Percentiles rank a stretch among this genome's conserved stretches.
phyloP scores from a whole-genome alignment of 495 filamentous ascomycete species.

The Eremomyces bilateralis region DNA sequence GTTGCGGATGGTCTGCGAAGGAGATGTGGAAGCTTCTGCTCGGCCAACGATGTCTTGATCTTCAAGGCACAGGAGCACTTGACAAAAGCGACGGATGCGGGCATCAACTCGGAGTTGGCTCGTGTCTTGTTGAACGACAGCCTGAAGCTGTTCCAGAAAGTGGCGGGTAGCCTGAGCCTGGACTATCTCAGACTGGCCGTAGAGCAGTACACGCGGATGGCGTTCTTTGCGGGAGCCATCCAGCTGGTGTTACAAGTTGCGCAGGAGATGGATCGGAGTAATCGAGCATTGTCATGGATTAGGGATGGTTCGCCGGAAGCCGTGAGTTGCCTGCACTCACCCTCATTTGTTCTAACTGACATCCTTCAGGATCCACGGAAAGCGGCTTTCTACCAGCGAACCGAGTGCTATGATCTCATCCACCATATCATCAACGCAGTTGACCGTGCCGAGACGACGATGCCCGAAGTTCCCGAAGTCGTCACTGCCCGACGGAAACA shows the following conservation, averaged over 20 bases:
- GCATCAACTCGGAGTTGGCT: constrained; percentile 50
- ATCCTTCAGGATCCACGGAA: constrained; percentile 39
- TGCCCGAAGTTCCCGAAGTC: not conserved
- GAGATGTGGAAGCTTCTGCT: constrained; percentile 90
- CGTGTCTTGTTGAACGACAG: constrained; percentile 74
- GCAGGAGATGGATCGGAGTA: constrained; percentile 59
- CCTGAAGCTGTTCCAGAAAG: constrained; percentile 66
- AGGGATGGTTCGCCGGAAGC: constrained; percentile 35
- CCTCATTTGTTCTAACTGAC: constrained; percentile 19
- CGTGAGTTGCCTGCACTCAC: constrained; percentile 17
- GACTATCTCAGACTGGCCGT: constrained; percentile 61
- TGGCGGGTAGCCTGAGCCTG: constrained; percentile 57
- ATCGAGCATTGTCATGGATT: constrained; percentile 56
- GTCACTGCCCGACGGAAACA: constrained; percentile 35
- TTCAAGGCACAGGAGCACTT: constrained; percentile 95
- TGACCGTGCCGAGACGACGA: constrained; percentile 34
- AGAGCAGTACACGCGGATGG: constrained; percentile 49
- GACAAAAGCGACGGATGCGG: constrained; percentile 62
- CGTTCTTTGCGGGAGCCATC: constrained; percentile 78
- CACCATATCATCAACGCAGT: constrained; percentile 55
- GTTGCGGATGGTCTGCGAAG: constrained; percentile 80
- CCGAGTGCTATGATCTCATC: constrained; percentile 62
- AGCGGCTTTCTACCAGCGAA: constrained; percentile 43
- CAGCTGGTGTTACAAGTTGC: constrained; percentile 67
- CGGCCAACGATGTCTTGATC: constrained; percentile 82